Base-by-base conservation (phyloP, 257 asterid species). In the Thymus quinquecostatus region DNA sequence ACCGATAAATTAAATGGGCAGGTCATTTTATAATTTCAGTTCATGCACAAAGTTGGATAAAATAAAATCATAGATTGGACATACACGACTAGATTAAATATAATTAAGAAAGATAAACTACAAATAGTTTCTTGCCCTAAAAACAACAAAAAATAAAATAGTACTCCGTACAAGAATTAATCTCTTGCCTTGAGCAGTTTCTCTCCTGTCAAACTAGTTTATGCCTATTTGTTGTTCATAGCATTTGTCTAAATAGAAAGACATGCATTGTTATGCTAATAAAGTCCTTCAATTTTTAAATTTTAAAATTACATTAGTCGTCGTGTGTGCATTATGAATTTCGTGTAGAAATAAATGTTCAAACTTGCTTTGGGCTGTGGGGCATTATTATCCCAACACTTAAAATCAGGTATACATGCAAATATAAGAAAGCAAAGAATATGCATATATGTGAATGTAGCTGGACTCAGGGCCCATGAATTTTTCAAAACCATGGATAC, bases 401-500 rank as follows among this genome's bases (percentile, higher is more conserved):
- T 34, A 60, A 0, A 43, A 60, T 40, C 9, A 43, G 54, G 38
- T 51, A 60, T 13, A 36, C 12, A 29, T 40, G 63, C 56, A 68
- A 30, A 59, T 33, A 45, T 60, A 28, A 60, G 40, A 38, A 60
- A 36, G 14, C 49, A n/a, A 60, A n/a, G 47, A 12, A 60, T 30
- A 28, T 1, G 43, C 21, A 10, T 57, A 57, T 11, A 57, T 12
- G 34, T 30, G 40, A 11, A 27, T 10, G 62, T 30, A 57, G 21
- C 62, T 57, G 6, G 14, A 57, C 10, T 57, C 62, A 57, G 62
- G 21, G 21, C 62, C 62, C 40, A 58, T 58, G 33, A 58, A 58
- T 40, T 57, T 11, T 29, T 11, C 63, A 30, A 57, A 57, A 30
- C 40, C 63, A 10, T 10, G 41, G 63, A 8, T 30, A 61, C 21